Base-by-base conservation (phyloP, 768 basidiomycete species). In the Psilocybe subaeruginosa region DNA sequence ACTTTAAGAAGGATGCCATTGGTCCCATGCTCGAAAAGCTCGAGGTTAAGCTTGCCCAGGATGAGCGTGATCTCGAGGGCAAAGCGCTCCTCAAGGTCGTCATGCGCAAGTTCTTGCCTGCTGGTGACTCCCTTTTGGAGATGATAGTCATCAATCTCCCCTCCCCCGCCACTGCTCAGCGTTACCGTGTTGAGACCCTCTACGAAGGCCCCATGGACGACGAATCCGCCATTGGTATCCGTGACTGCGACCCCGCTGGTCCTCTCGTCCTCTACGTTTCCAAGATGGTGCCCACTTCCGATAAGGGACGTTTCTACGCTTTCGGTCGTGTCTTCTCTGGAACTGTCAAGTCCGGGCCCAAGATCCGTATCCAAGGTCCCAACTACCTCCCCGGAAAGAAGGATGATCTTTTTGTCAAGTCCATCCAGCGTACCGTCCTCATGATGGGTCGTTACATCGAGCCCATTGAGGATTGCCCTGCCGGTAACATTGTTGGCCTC, bases 201-300 rank as follows among this genome's bases (percentile, higher is more conserved):
- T 99, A 99, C 78, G 97, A 99, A 75, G 97, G 97, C 75, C 97
- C 97, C 70, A 95, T 98, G 95, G 97, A 99, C 79, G 97, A 99
- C 73, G 97, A 99, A 79, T 97, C 94, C 62, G 97, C 97, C 68
- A 94, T 99, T 68, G 93, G 88, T 81, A 96, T 99, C 82, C 90
- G 97, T 56, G 96, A 99, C 76, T 99, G 97, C 75, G 93, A 99
- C 80, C 91, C 97, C 75, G 90, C 89, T 48, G 97, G 89, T 55
- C 97, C 97, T 66, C 91, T 99, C 64, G 95, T 99, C 73, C 87
- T 97, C 65, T 99, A 99, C 80, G 84, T 99, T 80, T 99, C 97
- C 68, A 99, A 99, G 89, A 99, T 99, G 97, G 97, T 99, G 70
- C 97, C 97, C 64, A 98, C 97, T 45, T 97, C 97, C 68, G 97